phyloP scores from a whole-genome alignment of 257 asterid species.

The Cinchona pubescens region DNA sequence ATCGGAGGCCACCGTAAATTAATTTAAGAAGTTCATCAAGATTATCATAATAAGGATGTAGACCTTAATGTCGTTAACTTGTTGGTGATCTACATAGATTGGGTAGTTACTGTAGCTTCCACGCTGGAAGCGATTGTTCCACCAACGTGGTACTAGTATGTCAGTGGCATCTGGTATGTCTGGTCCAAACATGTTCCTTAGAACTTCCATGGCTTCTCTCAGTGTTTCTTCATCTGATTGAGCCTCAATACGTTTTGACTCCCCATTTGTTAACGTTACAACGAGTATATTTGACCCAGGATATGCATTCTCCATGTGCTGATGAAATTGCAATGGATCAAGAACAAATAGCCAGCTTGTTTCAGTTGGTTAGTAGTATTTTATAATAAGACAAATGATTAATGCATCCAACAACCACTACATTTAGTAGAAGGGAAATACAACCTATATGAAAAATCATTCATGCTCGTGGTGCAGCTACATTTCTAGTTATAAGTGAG shows the following conservation, averaged over 20 bases:
- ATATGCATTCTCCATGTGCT: slow-evolving; percentile 98
- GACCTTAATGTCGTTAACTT: slow-evolving; percentile 68
- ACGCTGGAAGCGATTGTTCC: slow-evolving; percentile 86
- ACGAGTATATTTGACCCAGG: slow-evolving; percentile 88
- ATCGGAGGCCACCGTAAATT: not conserved
- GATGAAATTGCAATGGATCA: slow-evolving; percentile 29
- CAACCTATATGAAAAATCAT: not conserved
- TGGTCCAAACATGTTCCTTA: slow-evolving; percentile 78
- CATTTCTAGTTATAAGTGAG: not conserved
- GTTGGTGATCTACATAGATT: slow-evolving; percentile 52
- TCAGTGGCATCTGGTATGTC: slow-evolving; percentile 67
- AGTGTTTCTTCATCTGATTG: slow-evolving; percentile 73
- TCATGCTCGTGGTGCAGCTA: not conserved
- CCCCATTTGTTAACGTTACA: slow-evolving; percentile 86
- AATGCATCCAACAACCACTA: slow-evolving; percentile 5
- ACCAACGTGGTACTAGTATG: slow-evolving; percentile 92
- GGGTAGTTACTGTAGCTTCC: slow-evolving; percentile 95
- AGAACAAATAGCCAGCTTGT: slow-evolving; percentile 6
- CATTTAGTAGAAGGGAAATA: not conserved
- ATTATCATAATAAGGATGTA: slow-evolving; percentile 13
- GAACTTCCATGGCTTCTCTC: slow-evolving; percentile 86
- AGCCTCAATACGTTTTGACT: slow-evolving; percentile 81
- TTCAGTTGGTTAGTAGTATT: not conserved
- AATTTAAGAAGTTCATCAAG: not conserved
- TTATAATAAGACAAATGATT: not conserved